Percentiles rank a stretch among this genome's conserved stretches.
phyloP scores from a whole-genome alignment of 345 rosid genomes.

The Populus pruinosa region DNA sequence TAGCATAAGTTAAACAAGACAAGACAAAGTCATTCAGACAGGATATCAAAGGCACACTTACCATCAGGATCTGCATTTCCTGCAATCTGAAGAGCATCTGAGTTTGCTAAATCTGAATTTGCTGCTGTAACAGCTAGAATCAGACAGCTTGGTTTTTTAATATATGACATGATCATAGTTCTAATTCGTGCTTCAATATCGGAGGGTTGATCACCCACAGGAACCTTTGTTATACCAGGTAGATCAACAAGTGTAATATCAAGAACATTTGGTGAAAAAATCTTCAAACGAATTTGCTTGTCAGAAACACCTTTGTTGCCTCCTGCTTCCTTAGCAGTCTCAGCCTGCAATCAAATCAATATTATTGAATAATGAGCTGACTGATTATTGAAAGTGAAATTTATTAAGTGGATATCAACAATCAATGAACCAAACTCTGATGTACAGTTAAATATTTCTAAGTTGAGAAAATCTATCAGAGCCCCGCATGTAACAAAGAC shows the following conservation, averaged over 20 bases:
- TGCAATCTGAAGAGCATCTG: conserved; percentile 93
- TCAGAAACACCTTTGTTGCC: conserved; percentile 92
- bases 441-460: background rate
- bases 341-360: conserved; percentile 45
- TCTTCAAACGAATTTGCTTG: conserved; percentile 80
- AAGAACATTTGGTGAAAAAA: conserved; percentile 87
- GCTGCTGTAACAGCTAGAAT: conserved; percentile 91
- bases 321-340: conserved; percentile 83
- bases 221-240: conserved; percentile 95
- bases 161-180: conserved; percentile 94
- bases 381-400: background rate
- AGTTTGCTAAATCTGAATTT: conserved; percentile 89
- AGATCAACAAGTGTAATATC: conserved; percentile 93
- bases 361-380: background rate
- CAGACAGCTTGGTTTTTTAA: conserved; percentile 76
- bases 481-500: background rate
- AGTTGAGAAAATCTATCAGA: background rate
- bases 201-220: conserved; percentile 93
- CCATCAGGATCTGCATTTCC: conserved; percentile 97
- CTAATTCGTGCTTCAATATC: conserved; percentile 93
- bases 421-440: background rate
- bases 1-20: conserved; percentile 4
- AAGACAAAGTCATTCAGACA: background rate
- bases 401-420: background rate
- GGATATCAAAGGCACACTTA: conserved; percentile 19